Evolutionary conservation across 306 rosid genomes (phyloP), one percentile per base, ranked within the genome.

Genomic region (Quercus suber): DNA sequence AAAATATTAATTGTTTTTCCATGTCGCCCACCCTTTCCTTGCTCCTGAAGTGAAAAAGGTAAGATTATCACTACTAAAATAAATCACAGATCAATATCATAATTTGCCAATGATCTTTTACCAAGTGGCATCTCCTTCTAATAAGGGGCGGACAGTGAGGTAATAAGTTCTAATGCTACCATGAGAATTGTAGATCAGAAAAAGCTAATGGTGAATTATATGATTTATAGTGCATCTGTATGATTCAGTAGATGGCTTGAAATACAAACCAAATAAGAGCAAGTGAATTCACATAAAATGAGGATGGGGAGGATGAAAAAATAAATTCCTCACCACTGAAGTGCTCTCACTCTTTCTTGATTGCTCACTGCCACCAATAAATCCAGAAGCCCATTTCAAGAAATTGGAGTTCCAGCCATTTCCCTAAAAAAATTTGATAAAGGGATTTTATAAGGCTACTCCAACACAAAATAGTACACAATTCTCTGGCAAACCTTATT

Each of bases 321-420:
- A 8, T 30, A 74, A 43, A 73, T 5, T 80, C 71, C 92, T 89
- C 84, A 95, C 99, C 61, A 43, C 77, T 25, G 81, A 69, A 71
- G 86, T 74, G 85, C 86, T 82, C 86, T 86, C 88, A 78, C 89
- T 76, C 75, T 75, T 88, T 85, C 88, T 91, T 45, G 91, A 84
- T 60, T 71, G 92, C 27, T 91, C 93, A 73, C 74, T 84, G 78
- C 89, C 81, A 78, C 97, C 79, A 84, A 95, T 89, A 76, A 95
- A 88, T 81, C 93, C 97, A 85, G 97, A 87, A 73, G 99, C 98
- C 99, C 99, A 95, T 87, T 88, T 95, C 69, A 93, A 69, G 51
- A 95, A 75, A 86, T 91, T 93, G 64, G 96, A 85, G 88, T 95
- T 91, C 99, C 99, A 95, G 82, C 85, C 68, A 85, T 76, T 87